Percentiles rank a stretch among this genome's conserved stretches.
phyloP scores from a whole-genome alignment of 2,329 filamentous ascomycete species.

The Cercospora citrullina region DNA sequence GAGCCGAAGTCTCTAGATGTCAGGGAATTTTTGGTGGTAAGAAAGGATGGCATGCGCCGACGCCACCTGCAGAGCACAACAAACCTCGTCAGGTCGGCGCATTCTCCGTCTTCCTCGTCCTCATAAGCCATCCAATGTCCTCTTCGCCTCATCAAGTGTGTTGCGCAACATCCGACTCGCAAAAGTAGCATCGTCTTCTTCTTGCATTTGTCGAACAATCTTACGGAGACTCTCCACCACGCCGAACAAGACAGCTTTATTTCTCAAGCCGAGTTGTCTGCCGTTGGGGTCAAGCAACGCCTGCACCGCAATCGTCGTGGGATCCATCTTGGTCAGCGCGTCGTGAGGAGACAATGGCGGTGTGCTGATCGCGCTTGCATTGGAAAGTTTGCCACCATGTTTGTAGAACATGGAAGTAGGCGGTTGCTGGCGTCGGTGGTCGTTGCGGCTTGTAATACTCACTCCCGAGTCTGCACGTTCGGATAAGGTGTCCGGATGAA shows the following conservation, averaged over 20 bases:
- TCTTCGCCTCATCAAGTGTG: constrained; percentile 71
- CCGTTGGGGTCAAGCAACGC: constrained; percentile 44
- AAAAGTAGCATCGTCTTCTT: constrained; percentile 49
- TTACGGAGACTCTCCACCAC: constrained; percentile 56
- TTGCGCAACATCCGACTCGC: constrained; percentile 67
- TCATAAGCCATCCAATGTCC: constrained; percentile 64
- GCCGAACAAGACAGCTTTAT: constrained; percentile 55
- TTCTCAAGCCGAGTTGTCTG: constrained; percentile 51
- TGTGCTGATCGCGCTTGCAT: constrained; percentile 15
- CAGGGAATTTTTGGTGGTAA: neutral
- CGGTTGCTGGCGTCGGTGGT: constrained; percentile 29
- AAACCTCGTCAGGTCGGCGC: neutral
- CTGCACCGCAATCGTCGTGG: constrained; percentile 40
- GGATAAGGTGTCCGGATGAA: constrained; percentile 20
- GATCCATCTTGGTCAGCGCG: constrained; percentile 39
- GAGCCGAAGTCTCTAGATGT: neutral
- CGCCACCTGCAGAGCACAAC: neutral
- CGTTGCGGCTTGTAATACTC: constrained; percentile 32
- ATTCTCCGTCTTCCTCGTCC: neutral
- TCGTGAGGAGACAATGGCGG: constrained; percentile 20
- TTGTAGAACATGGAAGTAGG: constrained; percentile 25
- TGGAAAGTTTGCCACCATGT: constrained; percentile 13
- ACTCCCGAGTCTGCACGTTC: constrained; percentile 39
- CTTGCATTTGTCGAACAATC: constrained; percentile 54
- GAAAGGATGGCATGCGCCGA: neutral